Evolutionary conservation across 1,284 basidiomycete species (phyloP).

Genomic region (Microbotryum violaceum): DNA sequence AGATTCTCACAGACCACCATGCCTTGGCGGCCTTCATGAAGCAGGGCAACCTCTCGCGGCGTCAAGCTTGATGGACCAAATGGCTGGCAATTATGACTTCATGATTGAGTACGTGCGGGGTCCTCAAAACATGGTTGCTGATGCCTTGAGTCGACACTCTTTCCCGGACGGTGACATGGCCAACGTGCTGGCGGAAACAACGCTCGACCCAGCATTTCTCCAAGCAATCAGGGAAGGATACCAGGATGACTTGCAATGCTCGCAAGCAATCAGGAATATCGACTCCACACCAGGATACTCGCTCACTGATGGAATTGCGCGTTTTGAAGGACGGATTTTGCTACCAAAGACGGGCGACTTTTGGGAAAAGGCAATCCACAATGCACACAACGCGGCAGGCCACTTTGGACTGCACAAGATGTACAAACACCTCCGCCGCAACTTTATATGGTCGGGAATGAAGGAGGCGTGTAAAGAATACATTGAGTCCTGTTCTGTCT

Average conservation of each 20-base stretch:
- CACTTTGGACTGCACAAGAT: too few species aligned
- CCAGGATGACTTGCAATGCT: constrained; percentile 35
- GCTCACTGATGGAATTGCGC: constrained; percentile 36
- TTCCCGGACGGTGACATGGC: not conserved
- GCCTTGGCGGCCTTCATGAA: constrained; percentile 43
- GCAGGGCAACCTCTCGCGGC: constrained; percentile 40
- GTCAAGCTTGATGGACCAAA: constrained; percentile 7
- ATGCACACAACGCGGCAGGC: too few species aligned
- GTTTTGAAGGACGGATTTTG: constrained; percentile 36
- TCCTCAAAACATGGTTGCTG: constrained; percentile 39
- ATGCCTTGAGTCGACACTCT: constrained; percentile 20
- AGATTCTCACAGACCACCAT: not conserved
- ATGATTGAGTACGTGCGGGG: constrained; percentile 35
- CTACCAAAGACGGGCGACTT: constrained; percentile 35
- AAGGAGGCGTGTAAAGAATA: too few species aligned
- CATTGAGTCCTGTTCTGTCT: too few species aligned
- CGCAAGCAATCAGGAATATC: constrained; percentile 24
- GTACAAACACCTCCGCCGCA: too few species aligned
- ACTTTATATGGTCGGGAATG: too few species aligned
- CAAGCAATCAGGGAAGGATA: constrained; percentile 38
- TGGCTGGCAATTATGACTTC: constrained; percentile 43
- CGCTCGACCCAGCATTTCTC: constrained; percentile 26
- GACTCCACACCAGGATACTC: not conserved
- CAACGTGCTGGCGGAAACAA: too few species aligned
- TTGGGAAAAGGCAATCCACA: constrained; percentile 31